phyloP scores from a whole-genome alignment of 805 yeast genomes.

The Ogataea haglerorum region DNA sequence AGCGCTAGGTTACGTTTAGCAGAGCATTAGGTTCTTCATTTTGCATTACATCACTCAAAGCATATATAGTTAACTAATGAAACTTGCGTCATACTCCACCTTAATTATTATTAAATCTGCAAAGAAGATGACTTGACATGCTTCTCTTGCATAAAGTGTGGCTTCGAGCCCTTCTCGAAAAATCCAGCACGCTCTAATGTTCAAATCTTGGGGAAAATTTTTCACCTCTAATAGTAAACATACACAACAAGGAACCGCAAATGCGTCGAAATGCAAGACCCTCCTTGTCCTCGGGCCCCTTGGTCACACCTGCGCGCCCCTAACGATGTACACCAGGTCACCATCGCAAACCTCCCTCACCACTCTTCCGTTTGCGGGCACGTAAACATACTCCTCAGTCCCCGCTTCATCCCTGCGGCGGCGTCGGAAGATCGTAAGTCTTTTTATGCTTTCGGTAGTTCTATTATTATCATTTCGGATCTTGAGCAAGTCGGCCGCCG shows the following conservation, averaged over 20 bases:
- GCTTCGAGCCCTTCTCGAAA: conserved; percentile 10
- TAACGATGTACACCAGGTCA: conserved; percentile 49
- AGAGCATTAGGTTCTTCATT: not conserved
- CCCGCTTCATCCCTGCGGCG: conserved; percentile 29
- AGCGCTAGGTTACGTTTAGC: not conserved
- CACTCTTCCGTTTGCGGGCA: conserved; percentile 40
- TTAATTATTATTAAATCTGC: not conserved
- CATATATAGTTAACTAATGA: conserved; percentile 3
- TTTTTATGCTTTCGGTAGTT: conserved; percentile 38
- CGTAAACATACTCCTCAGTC: conserved; percentile 26
- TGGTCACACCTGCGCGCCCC: conserved; percentile 37
- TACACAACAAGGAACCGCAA: not conserved
- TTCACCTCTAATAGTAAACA: not conserved
- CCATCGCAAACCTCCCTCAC: conserved; percentile 42
- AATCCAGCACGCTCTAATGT: conserved; percentile 4
- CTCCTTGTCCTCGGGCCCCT: not conserved
- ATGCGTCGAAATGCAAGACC: not conserved
- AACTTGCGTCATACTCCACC: not conserved
- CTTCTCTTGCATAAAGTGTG: conserved; percentile 8
- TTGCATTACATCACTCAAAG: not conserved
- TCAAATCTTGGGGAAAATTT: conserved; percentile 2
- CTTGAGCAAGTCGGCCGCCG: conserved; percentile 43
- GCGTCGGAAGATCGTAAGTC: conserved; percentile 46
- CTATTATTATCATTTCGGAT: conserved; percentile 49
- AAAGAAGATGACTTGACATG: conserved; percentile 3